Percentiles rank a stretch among this genome's conserved stretches.
These are phyloP conservation scores for Luffa aegyptiaca DNA, from an alignment of 306 rosid genomes.

Conservation along the genomic window DNA sequence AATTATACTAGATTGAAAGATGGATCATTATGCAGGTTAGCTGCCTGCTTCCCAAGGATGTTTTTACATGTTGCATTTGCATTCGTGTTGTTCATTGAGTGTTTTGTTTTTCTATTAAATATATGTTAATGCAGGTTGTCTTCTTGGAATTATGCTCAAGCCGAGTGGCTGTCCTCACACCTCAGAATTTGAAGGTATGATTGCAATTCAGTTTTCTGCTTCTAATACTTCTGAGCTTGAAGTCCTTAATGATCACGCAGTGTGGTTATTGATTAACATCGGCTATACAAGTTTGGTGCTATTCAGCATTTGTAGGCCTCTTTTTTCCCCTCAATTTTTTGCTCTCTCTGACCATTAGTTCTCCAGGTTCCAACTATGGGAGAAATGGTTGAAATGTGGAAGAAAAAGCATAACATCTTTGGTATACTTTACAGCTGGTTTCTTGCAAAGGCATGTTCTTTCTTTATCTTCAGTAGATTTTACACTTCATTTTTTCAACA, in stretches of 20 bases:
- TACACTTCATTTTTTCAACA: background rate
- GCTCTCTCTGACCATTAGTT: slow-evolving; percentile 16
- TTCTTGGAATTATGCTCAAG: slow-evolving; percentile 85
- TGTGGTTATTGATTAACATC: background rate
- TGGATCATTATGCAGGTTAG: slow-evolving; percentile 17
- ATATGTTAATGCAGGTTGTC: slow-evolving; percentile 52
- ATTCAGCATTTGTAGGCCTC: background rate
- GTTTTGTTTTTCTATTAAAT: background rate
- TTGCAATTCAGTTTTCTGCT: background rate
- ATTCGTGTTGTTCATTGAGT: slow-evolving; percentile 1
- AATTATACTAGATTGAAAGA: slow-evolving; percentile 12
- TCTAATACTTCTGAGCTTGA: background rate
- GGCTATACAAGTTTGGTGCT: background rate
- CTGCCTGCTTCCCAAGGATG: slow-evolving; percentile 17
- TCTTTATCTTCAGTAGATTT: slow-evolving; percentile 8
- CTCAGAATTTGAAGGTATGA: slow-evolving; percentile 71
- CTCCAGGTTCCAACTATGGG: slow-evolving; percentile 70
- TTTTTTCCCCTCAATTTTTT: background rate
- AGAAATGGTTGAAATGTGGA: slow-evolving; percentile 75
- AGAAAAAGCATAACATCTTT: slow-evolving; percentile 69
- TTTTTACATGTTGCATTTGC: slow-evolving; percentile 1
- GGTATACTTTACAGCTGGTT: slow-evolving; percentile 87
- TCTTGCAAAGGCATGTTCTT: slow-evolving; percentile 76
- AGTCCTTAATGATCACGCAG: background rate
- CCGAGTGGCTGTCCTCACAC: slow-evolving; percentile 61